phyloP scores from a whole-genome alignment of 2,329 filamentous ascomycete species.

The Nannizziopsis barbatae region DNA sequence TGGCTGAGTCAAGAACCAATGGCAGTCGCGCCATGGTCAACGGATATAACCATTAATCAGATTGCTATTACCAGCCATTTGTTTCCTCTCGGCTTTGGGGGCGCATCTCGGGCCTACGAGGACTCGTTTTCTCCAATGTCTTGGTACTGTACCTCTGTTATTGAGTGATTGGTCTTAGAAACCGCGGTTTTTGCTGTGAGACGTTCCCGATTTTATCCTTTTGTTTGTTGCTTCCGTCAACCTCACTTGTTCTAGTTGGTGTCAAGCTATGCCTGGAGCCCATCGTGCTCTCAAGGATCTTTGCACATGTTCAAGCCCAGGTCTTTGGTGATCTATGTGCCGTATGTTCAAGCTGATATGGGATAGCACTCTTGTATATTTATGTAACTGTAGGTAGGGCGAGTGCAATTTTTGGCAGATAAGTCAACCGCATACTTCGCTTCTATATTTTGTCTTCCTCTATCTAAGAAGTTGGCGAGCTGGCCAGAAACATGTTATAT shows the following conservation, averaged over 20 bases:
- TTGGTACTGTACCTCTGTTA: conserved; percentile 1
- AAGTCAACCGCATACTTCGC: not conserved
- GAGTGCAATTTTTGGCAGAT: conserved; percentile 6
- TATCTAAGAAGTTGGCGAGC: not conserved
- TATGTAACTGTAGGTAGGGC: conserved; percentile 10
- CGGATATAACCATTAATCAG: conserved; percentile 28
- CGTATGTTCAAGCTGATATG: not conserved
- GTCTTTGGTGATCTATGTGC: not conserved
- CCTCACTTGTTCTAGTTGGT: not conserved
- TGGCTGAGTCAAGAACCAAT: conserved; percentile 37
- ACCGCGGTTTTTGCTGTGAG: not conserved
- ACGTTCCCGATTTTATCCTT: not conserved
- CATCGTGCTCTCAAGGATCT: not conserved
- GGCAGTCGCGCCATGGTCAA: conserved; percentile 36
- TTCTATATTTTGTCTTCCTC: not conserved
- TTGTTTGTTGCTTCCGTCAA: conserved; percentile 1
- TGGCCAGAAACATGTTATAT: too few species aligned
- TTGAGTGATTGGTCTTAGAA: not conserved
- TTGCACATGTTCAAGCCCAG: not conserved
- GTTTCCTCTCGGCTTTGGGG: not conserved
- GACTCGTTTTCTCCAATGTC: not conserved
- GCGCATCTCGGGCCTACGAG: not conserved
- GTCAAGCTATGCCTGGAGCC: not conserved
- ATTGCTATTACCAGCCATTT: not conserved
- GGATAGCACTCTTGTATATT: conserved; percentile 4